A percentile compares a stretch with the other conserved stretches of the same genome.
These are phyloP conservation scores for Suillus brevipes DNA, from an alignment of 768 basidiomycete genomes.

Conservation along the genomic window DNA sequence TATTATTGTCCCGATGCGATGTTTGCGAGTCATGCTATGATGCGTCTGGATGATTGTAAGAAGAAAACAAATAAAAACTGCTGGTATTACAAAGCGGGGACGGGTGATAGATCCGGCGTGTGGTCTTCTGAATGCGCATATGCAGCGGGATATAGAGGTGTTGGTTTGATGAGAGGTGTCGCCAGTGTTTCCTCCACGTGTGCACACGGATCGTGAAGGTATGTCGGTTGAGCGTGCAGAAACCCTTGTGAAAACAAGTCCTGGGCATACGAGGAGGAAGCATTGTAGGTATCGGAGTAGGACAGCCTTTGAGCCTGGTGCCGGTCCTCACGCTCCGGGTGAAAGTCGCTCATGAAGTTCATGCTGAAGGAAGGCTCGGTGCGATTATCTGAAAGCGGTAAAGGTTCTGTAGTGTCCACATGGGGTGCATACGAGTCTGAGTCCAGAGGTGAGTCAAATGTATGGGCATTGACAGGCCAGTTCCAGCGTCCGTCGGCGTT, in stretches of 20 bases:
- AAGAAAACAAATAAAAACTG: background rate
- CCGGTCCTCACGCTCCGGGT: constrained; percentile 14
- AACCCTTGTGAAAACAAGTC: constrained; percentile 9
- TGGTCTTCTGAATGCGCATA: constrained; percentile 21
- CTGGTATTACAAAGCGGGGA: constrained; percentile 7
- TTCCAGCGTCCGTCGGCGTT: constrained; percentile 13
- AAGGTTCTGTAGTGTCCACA: background rate
- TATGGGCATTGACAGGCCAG: constrained; percentile 21
- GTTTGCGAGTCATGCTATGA: background rate
- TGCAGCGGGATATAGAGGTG: constrained; percentile 28
- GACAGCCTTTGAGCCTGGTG: constrained; percentile 14
- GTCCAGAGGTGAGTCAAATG: constrained; percentile 8
- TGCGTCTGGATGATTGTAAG: background rate
- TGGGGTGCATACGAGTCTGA: background rate
- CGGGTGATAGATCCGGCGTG: constrained; percentile 5
- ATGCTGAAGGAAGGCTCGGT: background rate
- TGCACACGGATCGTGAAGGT: constrained; percentile 2
- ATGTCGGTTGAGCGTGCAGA: constrained; percentile 2
- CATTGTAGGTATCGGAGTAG: constrained; percentile 5
- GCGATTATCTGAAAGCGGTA: background rate
- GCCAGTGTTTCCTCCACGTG: constrained; percentile 13
- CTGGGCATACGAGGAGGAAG: constrained; percentile 4
- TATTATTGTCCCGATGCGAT: background rate
- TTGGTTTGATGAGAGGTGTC: constrained; percentile 30
- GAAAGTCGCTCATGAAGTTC: background rate